Percentiles rank a stretch among this genome's conserved stretches.
phyloP scores from a whole-genome alignment of 1,284 basidiomycete species.

The Pascua sp. region DNA sequence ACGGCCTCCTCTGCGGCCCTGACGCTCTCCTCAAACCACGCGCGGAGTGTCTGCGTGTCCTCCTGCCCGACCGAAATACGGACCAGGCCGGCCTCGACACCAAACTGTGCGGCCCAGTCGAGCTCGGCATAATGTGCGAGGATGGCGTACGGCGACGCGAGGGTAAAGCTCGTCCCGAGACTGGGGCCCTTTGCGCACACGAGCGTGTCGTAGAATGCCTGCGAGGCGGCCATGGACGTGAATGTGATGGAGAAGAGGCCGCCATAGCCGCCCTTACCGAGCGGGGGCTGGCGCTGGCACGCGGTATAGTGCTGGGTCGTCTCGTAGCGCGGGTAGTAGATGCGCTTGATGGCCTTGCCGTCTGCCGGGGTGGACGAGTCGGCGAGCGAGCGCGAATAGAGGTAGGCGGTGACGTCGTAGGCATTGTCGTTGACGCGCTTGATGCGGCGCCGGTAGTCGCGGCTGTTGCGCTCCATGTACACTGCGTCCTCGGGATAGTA shows the following conservation, averaged over 20 bases:
- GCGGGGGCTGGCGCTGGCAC: constrained; percentile 52
- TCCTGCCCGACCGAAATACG: constrained; percentile 90
- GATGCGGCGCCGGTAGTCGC: constrained; percentile 79
- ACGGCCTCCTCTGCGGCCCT: constrained; percentile 51
- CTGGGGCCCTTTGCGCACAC: constrained; percentile 86
- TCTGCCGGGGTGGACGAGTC: constrained; percentile 25
- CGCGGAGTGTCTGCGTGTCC: constrained; percentile 60
- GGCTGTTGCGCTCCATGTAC: constrained; percentile 96
- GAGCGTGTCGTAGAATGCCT: constrained; percentile 83
- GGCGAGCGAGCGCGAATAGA: constrained; percentile 60
- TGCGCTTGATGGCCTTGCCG: constrained; percentile 65
- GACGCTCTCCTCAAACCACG: constrained; percentile 65
- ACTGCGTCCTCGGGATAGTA: constrained; percentile 92
- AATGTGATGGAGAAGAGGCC: constrained; percentile 92
- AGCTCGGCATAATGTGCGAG: constrained; percentile 89
- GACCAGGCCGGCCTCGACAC: constrained; percentile 80
- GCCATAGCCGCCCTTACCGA: constrained; percentile 69
- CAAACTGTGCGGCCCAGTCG: constrained; percentile 84
- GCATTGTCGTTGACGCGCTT: constrained; percentile 77
- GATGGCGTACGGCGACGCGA: constrained; percentile 89
- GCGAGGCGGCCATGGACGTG: constrained; percentile 62
- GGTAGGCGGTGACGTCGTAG: constrained; percentile 72
- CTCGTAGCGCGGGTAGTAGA: constrained; percentile 85
- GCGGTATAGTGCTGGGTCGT: constrained; percentile 67
- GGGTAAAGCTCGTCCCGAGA: constrained; percentile 92